These are phyloP conservation scores for Hysterangium stoloniferum DNA, from an alignment of 768 basidiomycete species.

Conservation along the genomic window DNA sequence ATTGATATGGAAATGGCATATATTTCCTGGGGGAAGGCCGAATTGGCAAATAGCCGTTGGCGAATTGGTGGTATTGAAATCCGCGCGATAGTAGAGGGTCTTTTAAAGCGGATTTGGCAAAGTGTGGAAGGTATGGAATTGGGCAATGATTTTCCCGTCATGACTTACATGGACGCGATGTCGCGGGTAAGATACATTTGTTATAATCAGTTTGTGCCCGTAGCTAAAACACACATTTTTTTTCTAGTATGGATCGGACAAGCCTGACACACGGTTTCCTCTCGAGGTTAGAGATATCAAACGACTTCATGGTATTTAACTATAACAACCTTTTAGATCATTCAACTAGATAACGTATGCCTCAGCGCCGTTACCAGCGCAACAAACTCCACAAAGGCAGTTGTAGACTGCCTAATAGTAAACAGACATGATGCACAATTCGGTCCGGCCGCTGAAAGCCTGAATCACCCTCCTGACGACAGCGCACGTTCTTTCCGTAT, in stretches of 20 bases:
- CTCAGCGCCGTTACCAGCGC: slow-evolving; percentile 18
- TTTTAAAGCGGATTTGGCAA: slow-evolving; percentile 72
- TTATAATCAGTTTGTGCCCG: background rate
- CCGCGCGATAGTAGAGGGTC: slow-evolving; percentile 64
- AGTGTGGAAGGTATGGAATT: slow-evolving; percentile 56
- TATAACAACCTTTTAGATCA: too few species aligned
- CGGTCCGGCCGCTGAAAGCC: background rate
- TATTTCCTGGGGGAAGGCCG: slow-evolving; percentile 63
- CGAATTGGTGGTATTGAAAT: slow-evolving; percentile 82
- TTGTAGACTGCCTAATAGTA: slow-evolving; percentile 27
- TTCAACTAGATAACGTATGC: too few species aligned
- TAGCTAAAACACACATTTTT: background rate
- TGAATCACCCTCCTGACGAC: background rate
- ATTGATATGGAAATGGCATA: slow-evolving; percentile 96
- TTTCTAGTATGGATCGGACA: slow-evolving; percentile 6
- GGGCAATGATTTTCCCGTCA: slow-evolving; percentile 59
- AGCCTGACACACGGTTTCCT: slow-evolving; percentile 79
- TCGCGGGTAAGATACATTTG: slow-evolving; percentile 59
- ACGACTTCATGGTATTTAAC: too few species aligned
- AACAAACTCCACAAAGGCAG: slow-evolving; percentile 13
- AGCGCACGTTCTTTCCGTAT: background rate
- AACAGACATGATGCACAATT: background rate
- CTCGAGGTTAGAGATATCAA: slow-evolving; percentile 71
- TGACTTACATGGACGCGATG: slow-evolving; percentile 93
- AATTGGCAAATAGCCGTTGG: slow-evolving; percentile 39